These are phyloP conservation scores for Rhodotorula sp. DNA, from an alignment of 1,284 basidiomycete genomes.

Conservation along the genomic window DNA sequence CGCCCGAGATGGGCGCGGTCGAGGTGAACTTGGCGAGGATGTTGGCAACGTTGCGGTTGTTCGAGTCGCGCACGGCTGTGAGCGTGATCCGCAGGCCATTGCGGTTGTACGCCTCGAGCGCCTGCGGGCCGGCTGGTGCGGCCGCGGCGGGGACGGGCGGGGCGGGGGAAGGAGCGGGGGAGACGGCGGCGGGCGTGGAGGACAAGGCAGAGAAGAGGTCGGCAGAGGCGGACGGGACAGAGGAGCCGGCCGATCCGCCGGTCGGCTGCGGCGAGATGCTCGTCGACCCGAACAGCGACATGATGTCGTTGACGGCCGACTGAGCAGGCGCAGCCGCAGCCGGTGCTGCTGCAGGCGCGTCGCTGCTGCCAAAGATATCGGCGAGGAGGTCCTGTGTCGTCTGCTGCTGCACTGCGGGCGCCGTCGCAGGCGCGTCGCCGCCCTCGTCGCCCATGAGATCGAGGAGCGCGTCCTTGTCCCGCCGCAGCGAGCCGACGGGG, in stretches of 20 bases:
- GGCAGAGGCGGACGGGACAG: constrained; percentile 23
- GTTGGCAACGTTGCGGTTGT: constrained; percentile 82
- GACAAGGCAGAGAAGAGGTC: constrained; percentile 48
- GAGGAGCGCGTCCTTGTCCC: constrained; percentile 67
- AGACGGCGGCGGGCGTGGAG: constrained; percentile 52
- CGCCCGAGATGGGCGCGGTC: constrained; percentile 58
- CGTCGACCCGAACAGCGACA: constrained; percentile 73
- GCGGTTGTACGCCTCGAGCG: constrained; percentile 83
- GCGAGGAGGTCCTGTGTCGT: constrained; percentile 86
- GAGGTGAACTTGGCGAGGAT: constrained; percentile 84
- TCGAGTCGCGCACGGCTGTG: constrained; percentile 76
- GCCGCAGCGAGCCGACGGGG: constrained; percentile 82
- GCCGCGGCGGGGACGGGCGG: constrained; percentile 45
- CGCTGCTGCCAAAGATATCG: constrained; percentile 79
- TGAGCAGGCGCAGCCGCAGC: constrained; percentile 44
- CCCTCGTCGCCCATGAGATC: constrained; percentile 74
- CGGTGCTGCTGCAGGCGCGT: constrained; percentile 51
- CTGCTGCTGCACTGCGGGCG: constrained; percentile 56
- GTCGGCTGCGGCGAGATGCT: constrained; percentile 36
- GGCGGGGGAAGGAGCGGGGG: constrained; percentile 55
- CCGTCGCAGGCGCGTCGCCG: constrained; percentile 52
- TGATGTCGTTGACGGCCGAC: constrained; percentile 78
- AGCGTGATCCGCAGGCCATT: constrained; percentile 86
- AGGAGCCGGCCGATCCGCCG: constrained; percentile 25
- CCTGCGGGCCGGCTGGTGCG: constrained; percentile 54